Percentiles rank a stretch among this genome's conserved stretches.
These are phyloP conservation scores for Kwoniella botswanensis DNA, from an alignment of 768 basidiomycete species.

Conservation along the genomic window DNA sequence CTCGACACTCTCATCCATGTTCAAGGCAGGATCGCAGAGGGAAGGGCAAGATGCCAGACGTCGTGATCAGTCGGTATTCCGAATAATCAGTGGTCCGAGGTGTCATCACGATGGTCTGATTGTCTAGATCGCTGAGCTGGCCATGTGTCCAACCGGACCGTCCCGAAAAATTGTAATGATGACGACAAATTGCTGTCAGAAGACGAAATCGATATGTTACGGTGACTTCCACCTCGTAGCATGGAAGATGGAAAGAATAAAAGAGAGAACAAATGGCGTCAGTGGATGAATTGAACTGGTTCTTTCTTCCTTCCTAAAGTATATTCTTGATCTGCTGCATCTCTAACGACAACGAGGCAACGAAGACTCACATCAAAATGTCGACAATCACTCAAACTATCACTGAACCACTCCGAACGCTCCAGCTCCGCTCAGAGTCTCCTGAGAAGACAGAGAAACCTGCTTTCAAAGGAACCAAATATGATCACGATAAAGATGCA, in stretches of 20 bases:
- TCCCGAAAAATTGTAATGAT: constrained; percentile 4
- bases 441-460: constrained; percentile 16
- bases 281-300: neutral
- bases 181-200: constrained; percentile 7
- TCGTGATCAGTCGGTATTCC: constrained; percentile 16
- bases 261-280: neutral
- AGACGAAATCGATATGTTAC: constrained; percentile 7
- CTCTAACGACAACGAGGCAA: neutral
- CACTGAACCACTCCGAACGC: constrained; percentile 17
- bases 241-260: neutral
- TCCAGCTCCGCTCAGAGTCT: constrained; percentile 16
- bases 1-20: neutral
- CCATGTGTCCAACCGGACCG: neutral
- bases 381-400: constrained; percentile 23
- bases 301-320: neutral
- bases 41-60: neutral
- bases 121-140: neutral
- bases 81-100: neutral
- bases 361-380: neutral
- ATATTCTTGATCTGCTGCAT: no score
- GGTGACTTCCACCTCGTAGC: neutral
- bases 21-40: neutral
- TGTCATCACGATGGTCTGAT: neutral
- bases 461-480: constrained; percentile 14
- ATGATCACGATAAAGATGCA: constrained; percentile 23